Percentiles rank a stretch among this genome's conserved stretches.
Evolutionary conservation across 2,329 filamentous ascomycete genomes (phyloP).

Genomic region (Colletotrichum acutatum): DNA sequence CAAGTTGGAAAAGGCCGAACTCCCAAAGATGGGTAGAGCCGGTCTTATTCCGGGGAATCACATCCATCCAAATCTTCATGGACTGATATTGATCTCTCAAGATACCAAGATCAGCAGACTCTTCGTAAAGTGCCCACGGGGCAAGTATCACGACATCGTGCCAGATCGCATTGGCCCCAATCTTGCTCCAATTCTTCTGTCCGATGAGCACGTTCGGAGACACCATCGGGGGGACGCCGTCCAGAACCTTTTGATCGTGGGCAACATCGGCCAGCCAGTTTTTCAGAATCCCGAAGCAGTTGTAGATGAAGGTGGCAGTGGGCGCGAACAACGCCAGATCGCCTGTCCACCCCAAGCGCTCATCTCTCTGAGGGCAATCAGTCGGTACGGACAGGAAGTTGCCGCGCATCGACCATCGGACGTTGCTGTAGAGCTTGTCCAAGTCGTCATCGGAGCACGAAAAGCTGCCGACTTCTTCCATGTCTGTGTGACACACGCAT

Average conservation of each 20-base stretch:
- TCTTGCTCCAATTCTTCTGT: conserved; percentile 25
- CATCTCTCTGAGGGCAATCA: conserved; percentile 34
- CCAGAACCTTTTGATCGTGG: conserved; percentile 46
- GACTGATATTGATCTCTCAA: conserved; percentile 11
- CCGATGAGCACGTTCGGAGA: conserved; percentile 39
- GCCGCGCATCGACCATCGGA: conserved; percentile 27
- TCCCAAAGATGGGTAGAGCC: conserved; percentile 23
- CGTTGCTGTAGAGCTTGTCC: conserved; percentile 23
- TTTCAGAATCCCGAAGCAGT: conserved; percentile 14
- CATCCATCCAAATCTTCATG: conserved; percentile 13
- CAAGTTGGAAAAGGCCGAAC: conserved; percentile 1
- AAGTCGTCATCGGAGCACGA: conserved; percentile 16
- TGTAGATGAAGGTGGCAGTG: conserved; percentile 18
- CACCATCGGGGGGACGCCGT: conserved; percentile 46
- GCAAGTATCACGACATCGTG: conserved; percentile 23
- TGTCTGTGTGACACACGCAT: conserved; percentile 29
- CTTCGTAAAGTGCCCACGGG: conserved; percentile 25
- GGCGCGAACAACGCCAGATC: conserved; percentile 28
- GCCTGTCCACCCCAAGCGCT: conserved; percentile 25
- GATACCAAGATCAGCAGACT: conserved; percentile 1
- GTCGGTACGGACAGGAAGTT: conserved; percentile 34
- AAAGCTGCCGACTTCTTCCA: conserved; percentile 19
- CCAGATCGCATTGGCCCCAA: conserved; percentile 36
- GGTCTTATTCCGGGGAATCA: neutral
- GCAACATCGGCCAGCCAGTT: conserved; percentile 27